phyloP scores from a whole-genome alignment of 148 eudicot species.

The Dysphania ambrosioides region DNA sequence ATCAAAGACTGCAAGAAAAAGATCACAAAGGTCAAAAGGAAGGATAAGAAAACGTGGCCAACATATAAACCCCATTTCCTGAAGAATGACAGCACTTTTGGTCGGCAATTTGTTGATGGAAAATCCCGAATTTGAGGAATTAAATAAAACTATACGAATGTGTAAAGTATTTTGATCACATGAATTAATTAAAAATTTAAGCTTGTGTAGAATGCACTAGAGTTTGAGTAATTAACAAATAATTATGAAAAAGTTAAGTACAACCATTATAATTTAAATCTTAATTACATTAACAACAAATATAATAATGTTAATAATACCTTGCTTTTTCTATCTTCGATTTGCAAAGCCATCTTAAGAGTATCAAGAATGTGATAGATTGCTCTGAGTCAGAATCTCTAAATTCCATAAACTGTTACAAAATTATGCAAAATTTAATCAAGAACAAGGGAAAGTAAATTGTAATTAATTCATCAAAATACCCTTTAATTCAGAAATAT shows the following conservation, averaged over 20 bases:
- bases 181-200: neutral
- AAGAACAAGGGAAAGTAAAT: neutral
- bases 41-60: constrained; percentile 13
- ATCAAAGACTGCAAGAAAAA: constrained; percentile 43
- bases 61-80: constrained; percentile 24
- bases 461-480: neutral
- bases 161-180: constrained; percentile 9
- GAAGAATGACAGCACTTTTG: constrained; percentile 23
- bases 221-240: constrained; percentile 1
- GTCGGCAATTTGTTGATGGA: constrained; percentile 20
- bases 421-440: constrained; percentile 3
- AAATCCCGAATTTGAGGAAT: constrained; percentile 24
- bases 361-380: constrained; percentile 29
- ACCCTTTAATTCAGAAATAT: constrained; percentile 1
- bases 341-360: constrained; percentile 32
- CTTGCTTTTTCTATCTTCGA: constrained; percentile 37
- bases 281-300: too few species aligned
- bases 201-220: neutral
- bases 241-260: neutral
- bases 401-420: constrained; percentile 32
- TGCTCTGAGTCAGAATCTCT: constrained; percentile 30
- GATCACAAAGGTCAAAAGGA: constrained; percentile 13
- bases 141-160: constrained; percentile 7
- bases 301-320: constrained; percentile 21
- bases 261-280: too few species aligned